A percentile compares a stretch with the other conserved stretches of the same genome.
These are phyloP conservation scores for Talaromyces wortmannii DNA, from an alignment of 495 filamentous ascomycete genomes.

Conservation along the genomic window DNA sequence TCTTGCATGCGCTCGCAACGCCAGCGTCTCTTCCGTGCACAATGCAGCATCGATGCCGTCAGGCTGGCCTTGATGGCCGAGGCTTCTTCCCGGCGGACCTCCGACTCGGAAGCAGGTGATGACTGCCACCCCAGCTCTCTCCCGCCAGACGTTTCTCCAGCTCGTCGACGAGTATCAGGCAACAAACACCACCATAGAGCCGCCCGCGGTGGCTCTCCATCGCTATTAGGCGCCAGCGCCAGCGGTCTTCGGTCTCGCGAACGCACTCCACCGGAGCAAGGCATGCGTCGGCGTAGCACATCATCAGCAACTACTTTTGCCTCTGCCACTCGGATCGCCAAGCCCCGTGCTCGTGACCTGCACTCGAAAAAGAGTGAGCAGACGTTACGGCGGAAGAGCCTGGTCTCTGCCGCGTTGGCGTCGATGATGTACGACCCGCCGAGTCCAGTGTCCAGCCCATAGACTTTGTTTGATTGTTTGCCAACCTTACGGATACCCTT, in stretches of 20 bases:
- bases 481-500: constrained; percentile 2
- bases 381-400: constrained; percentile 34
- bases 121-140: constrained; percentile 39
- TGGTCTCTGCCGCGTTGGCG: constrained; percentile 38
- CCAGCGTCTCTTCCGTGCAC: constrained; percentile 36
- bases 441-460: not conserved
- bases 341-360: constrained; percentile 22
- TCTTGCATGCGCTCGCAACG: constrained; percentile 25
- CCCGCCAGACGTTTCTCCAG: constrained; percentile 27
- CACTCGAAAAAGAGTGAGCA: constrained; percentile 31
- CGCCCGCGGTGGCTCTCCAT: not conserved
- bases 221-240: too few species aligned
- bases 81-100: constrained; percentile 9
- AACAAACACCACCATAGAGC: constrained; percentile 6
- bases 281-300: constrained; percentile 3
- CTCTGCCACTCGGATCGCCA: constrained; percentile 25
- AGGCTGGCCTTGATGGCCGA: constrained; percentile 23
- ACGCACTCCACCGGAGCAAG: not conserved
- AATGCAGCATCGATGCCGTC: constrained; percentile 35
- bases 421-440: constrained; percentile 24
- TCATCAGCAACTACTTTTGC: constrained; percentile 3
- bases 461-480: not conserved
- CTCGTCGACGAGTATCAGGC: constrained; percentile 16
- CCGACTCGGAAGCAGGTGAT: constrained; percentile 16
- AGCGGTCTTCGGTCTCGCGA: not conserved